Conservation (phyloP, 2,329 filamentous ascomycete genomes). For the Calonectria crousiana region DNA sequence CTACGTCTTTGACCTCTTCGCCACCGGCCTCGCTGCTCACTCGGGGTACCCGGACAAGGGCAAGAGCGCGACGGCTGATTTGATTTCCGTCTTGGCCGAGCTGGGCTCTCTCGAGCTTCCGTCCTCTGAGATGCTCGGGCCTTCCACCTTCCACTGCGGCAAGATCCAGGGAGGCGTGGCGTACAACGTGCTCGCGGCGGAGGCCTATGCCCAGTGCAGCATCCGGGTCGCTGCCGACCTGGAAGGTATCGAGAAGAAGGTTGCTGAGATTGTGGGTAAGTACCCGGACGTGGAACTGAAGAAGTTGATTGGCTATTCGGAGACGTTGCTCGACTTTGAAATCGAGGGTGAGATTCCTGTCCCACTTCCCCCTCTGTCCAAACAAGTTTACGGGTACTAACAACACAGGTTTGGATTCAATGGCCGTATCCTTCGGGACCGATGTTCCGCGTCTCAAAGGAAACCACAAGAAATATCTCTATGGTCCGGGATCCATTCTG, state of each 20-base stretch:
- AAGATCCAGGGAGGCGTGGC: slow-evolving; percentile 53
- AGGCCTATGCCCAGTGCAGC: slow-evolving; percentile 53
- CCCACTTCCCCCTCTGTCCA: not conserved
- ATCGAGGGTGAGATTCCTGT: slow-evolving; percentile 44
- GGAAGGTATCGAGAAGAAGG: slow-evolving; percentile 47
- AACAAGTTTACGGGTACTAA: not conserved
- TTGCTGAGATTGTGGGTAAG: slow-evolving; percentile 46
- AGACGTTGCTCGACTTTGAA: slow-evolving; percentile 53
- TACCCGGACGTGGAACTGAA: slow-evolving; percentile 50
- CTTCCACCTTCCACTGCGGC: slow-evolving; percentile 55
- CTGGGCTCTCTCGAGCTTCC: slow-evolving; percentile 46
- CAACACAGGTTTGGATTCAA: slow-evolving; percentile 24
- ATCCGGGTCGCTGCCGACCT: slow-evolving; percentile 53
- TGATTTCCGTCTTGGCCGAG: slow-evolving; percentile 32
- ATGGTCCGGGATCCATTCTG: slow-evolving; percentile 36
- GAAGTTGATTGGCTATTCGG: slow-evolving; percentile 52
- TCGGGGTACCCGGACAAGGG: slow-evolving; percentile 36
- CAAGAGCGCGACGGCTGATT: slow-evolving; percentile 26
- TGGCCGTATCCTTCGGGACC: slow-evolving; percentile 33
- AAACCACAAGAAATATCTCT: slow-evolving; percentile 32
- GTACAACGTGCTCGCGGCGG: slow-evolving; percentile 54
- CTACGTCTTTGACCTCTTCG: slow-evolving; percentile 67
- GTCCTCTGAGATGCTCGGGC: slow-evolving; percentile 51
- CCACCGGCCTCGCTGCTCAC: slow-evolving; percentile 69
- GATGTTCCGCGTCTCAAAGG: slow-evolving; percentile 33